Base-by-base conservation (phyloP, 495 filamentous ascomycete species). In the Chaetomium fimeti region DNA sequence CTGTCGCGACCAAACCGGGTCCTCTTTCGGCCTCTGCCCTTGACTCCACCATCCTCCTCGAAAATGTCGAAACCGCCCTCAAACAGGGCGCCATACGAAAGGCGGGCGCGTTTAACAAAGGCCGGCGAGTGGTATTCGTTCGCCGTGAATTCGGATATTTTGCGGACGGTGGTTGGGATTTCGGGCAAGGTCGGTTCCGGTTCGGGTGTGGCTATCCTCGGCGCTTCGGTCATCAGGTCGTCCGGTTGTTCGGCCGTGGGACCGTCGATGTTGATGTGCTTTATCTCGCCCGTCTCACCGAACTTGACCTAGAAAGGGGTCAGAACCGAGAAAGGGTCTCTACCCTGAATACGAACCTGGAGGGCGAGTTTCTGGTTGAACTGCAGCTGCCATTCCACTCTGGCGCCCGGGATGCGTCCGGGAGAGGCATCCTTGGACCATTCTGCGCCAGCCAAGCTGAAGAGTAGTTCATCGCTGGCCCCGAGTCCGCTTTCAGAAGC, bases 301-400 rank as follows among this genome's bases (percentile, higher is more conserved):
- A 70, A 53, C 45, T 66, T 78, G 45, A 71, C 71, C 77, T 78
- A 48, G 29, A 7, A 15, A 43, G 2, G 12, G 9, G 60, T 69
- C 28, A 70, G 62, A 57, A 18, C 2, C 57, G 15, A 43, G 22
- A 8, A 38, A 20, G 47, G 3, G 8, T 22, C n/a, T 15, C 15
- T n/a, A 12, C 25, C 27, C 38, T 13, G 3, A 4, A 57, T n/a
- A 28, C 61, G 47, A 74, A 92, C 88, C 83, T 89, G 77, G 20
- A 91, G 71, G 18, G 77, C 68, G 53, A 93, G 71, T 20, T 79
- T 82, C 66, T 83, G 75, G 8, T 80, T 76, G 71, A 89, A 84
- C 61, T 82, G 77, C 43, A 94, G 75, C 74, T 92, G 89, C 85
- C 91, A 93, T n/a, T 88, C 85, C 49, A 93, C 72, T 22, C 84